Evolutionary conservation across 2,329 filamentous ascomycete species (phyloP).

Genomic region (Trichoderma sp.): DNA sequence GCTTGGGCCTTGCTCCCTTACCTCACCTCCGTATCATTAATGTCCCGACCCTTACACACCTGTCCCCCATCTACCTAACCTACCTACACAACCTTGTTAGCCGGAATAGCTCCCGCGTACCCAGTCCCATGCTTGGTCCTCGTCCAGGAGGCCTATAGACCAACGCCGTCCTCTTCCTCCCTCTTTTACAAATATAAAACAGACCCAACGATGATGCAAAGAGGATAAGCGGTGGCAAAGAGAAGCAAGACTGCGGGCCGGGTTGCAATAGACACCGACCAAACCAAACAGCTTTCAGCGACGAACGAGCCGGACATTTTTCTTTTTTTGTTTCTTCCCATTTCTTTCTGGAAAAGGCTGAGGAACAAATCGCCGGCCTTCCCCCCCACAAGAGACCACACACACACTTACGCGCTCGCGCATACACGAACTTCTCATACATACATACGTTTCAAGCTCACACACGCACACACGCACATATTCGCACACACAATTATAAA

Average conservation of each 20-base stretch:
- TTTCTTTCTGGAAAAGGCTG: neutral
- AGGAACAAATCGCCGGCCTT: neutral
- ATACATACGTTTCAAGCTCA: neutral
- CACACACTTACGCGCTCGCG: neutral
- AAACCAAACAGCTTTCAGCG: neutral
- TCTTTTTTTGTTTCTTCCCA: neutral
- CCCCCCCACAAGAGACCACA: neutral
- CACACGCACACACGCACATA: neutral
- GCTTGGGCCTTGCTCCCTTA: neutral
- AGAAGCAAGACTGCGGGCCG: conserved; percentile 7
- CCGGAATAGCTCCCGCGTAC: conserved; percentile 11
- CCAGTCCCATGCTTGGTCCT: conserved; percentile 5
- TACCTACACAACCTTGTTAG: conserved; percentile 5
- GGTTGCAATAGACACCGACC: neutral
- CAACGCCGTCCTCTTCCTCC: neutral
- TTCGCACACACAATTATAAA: neutral
- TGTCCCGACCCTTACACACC: conserved; percentile 11
- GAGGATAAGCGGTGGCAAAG: conserved; percentile 21
- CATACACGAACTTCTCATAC: neutral
- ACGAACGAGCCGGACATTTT: conserved; percentile 2
- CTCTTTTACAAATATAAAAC: conserved; percentile 19
- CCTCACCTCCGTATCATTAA: conserved; percentile 8
- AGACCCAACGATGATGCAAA: conserved; percentile 14
- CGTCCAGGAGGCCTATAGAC: conserved; percentile 16
- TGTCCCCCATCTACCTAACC: conserved; percentile 1